Conservation (phyloP, 805 yeast genomes). For the Sugiyamaella boreocaroliniensis region DNA sequence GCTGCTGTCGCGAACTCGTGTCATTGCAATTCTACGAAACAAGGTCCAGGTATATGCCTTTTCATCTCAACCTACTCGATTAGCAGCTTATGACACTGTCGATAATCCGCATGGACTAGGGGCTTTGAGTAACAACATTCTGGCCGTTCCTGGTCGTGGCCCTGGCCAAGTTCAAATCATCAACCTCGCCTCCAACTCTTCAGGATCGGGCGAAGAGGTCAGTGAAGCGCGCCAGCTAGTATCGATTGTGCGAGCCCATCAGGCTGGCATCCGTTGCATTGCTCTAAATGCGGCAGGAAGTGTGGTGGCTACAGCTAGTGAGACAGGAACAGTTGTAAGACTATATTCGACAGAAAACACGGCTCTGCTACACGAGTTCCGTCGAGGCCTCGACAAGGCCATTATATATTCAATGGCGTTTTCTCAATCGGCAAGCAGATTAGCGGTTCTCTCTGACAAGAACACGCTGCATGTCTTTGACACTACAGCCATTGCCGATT, state of each 20-base stretch:
- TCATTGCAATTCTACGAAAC: constrained; percentile 63
- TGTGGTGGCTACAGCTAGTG: constrained; percentile 73
- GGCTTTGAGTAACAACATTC: constrained; percentile 45
- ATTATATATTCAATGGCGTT: constrained; percentile 75
- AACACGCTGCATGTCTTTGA: constrained; percentile 83
- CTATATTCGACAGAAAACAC: constrained; percentile 65
- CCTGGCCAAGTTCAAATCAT: constrained; percentile 76
- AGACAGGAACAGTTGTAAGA: constrained; percentile 73
- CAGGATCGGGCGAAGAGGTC: constrained; percentile 39
- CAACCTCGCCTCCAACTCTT: constrained; percentile 45
- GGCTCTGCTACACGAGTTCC: constrained; percentile 68
- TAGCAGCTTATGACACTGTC: constrained; percentile 58
- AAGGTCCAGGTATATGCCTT: constrained; percentile 73
- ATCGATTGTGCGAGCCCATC: constrained; percentile 73
- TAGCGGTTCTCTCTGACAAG: constrained; percentile 86
- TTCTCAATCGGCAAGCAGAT: constrained; percentile 63
- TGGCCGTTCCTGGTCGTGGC: constrained; percentile 73
- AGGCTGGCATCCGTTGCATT: constrained; percentile 53
- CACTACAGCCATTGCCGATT: constrained; percentile 26
- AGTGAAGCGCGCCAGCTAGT: constrained; percentile 35
- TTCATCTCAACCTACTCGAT: constrained; percentile 65
- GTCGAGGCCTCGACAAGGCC: constrained; percentile 88
- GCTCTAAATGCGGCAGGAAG: constrained; percentile 58
- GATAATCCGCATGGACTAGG: constrained; percentile 60
- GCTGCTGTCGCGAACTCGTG: constrained; percentile 63